Base-by-base conservation (phyloP, 2,329 filamentous ascomycete species). In the Mariannaea sp. region DNA sequence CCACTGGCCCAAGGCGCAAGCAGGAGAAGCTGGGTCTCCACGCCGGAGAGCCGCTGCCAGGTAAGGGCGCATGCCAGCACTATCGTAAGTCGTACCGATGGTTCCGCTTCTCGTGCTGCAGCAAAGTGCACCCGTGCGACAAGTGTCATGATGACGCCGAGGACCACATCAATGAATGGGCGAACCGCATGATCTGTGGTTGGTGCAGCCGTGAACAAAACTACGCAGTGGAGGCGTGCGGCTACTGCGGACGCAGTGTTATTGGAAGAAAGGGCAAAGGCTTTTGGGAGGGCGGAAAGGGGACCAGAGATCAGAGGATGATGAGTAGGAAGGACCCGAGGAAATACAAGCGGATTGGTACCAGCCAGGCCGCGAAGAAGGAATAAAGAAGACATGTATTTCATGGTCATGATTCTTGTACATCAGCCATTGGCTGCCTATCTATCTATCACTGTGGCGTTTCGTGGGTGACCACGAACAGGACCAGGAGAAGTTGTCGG, bases 251-350 rank as follows among this genome's bases (percentile, higher is more conserved):
- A 42, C 77, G 85, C 27, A 82, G 80, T 43, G 80, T 94, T 10
- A 80, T 92, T 46, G 85, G 88, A 0, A 78, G 73, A 59, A 86
- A 84, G 66, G 82, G 83, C 3, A 72, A 69, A 36, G 90, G 90
- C 0, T 95, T 92, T 72, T 95, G 90, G 90, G 90, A 95, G 75
- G 90, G 90, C 9, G 90, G 90, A 1, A 90, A 88, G 69, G 89
- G 89, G 1, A 92, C 89, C n/a, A 77, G 89, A 56, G 88, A 92
- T 67, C 82, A 78, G 70, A 74, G 73, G 26, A 74, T 80, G 65
- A 92, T 92, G 89, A 89, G 84, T 64, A 79, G 85, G 55, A 91
- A 90, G 72, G 88, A 91, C 71, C 85, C 85, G 66, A 80, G 88
- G 65, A 91, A 91, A 76, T 85, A 84, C 69, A 87, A 85, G 68